phyloP scores from a whole-genome alignment of 2,329 filamentous ascomycete genomes.

The Sporothrix mexicana region DNA sequence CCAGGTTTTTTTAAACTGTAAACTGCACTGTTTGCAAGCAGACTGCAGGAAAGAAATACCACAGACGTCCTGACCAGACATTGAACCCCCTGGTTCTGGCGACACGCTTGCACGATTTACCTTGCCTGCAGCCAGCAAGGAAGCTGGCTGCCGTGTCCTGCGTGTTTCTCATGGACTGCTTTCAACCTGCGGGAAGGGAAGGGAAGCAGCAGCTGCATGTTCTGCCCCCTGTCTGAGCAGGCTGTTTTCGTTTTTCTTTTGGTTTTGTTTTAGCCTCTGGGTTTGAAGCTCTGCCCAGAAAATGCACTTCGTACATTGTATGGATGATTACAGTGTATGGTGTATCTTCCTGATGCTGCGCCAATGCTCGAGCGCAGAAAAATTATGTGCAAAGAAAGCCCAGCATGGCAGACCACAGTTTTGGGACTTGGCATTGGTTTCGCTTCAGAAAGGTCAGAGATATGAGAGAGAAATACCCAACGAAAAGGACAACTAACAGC shows the following conservation, averaged over 20 bases:
- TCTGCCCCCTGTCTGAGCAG: not conserved
- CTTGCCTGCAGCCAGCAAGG: conserved; percentile 22
- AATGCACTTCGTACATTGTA: not conserved
- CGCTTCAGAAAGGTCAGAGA: not conserved
- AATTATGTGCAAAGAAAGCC: not conserved
- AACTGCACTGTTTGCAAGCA: conserved; percentile 11
- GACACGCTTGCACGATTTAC: conserved; percentile 22
- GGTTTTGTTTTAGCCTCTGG: not conserved
- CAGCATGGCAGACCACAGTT: conserved; percentile 7
- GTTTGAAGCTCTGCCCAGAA: conserved; percentile 7
- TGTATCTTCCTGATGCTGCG: conserved; percentile 4
- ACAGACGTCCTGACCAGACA: conserved; percentile 16
- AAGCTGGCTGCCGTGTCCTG: conserved; percentile 8
- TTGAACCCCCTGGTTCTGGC: conserved; percentile 11
- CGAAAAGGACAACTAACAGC: not conserved
- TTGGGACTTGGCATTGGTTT: conserved; percentile 24
- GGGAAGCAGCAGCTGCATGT: not conserved
- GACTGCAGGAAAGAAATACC: not conserved
- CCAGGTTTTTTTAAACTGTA: conserved; percentile 24
- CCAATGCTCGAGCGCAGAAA: conserved; percentile 17
- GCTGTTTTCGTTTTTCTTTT: not conserved
- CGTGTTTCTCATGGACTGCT: not conserved
- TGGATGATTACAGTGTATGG: not conserved
- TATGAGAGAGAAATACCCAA: not conserved
- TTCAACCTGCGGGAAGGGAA: not conserved